Conservation (phyloP, 2,329 filamentous ascomycete genomes). For the Metarhizium robertsii region DNA sequence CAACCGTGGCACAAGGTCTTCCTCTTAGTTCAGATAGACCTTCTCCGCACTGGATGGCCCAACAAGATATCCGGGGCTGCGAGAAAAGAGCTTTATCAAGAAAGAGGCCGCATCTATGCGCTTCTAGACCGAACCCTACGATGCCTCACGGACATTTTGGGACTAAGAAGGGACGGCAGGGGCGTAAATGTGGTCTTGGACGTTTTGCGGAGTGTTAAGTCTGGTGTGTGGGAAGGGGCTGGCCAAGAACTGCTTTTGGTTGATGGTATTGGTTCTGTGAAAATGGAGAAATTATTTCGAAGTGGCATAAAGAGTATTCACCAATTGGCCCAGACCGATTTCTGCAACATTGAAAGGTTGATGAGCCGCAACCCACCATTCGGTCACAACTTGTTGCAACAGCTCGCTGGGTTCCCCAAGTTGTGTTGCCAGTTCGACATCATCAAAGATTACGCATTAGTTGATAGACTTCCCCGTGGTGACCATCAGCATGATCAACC, state of each 20-base stretch:
- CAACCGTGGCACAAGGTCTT: slow-evolving; percentile 65
- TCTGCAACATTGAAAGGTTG: slow-evolving; percentile 65
- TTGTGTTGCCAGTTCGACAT: slow-evolving; percentile 33
- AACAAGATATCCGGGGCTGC: slow-evolving; percentile 29
- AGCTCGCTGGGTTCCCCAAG: slow-evolving; percentile 60
- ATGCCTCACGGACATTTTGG: slow-evolving; percentile 29
- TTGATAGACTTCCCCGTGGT: not conserved
- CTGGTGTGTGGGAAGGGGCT: slow-evolving; percentile 72
- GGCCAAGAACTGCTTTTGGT: slow-evolving; percentile 77
- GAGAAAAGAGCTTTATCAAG: slow-evolving; percentile 22
- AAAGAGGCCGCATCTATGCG: slow-evolving; percentile 21
- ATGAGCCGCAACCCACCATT: slow-evolving; percentile 76
- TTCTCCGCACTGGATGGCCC: slow-evolving; percentile 54
- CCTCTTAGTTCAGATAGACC: slow-evolving; percentile 62
- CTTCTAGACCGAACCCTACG: slow-evolving; percentile 25
- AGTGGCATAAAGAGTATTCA: slow-evolving; percentile 65
- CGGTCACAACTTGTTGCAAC: slow-evolving; percentile 58
- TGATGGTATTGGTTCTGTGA: slow-evolving; percentile 64
- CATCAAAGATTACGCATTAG: slow-evolving; percentile 9
- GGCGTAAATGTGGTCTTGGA: slow-evolving; percentile 63
- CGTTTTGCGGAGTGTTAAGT: slow-evolving; percentile 65
- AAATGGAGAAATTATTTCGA: slow-evolving; percentile 63
- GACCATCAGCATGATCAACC: not conserved
- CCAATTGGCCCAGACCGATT: slow-evolving; percentile 56
- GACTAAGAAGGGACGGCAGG: slow-evolving; percentile 46